phyloP scores from a whole-genome alignment of 495 filamentous ascomycete genomes.

The Astrocystis sublimbata region DNA sequence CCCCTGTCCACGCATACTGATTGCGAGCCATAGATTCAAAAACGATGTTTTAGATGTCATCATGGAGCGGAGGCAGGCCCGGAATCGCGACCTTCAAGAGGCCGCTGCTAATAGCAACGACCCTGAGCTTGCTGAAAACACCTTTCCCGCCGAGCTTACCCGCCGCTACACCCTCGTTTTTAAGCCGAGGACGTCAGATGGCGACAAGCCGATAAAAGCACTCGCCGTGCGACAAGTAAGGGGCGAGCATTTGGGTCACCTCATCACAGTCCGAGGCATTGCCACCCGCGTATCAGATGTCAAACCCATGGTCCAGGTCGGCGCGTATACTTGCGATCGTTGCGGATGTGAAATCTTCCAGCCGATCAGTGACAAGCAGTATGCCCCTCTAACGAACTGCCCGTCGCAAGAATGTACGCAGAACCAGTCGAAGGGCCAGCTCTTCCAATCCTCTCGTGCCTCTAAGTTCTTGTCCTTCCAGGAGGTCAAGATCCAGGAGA shows the following conservation, averaged over 20 bases:
- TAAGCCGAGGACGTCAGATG: constrained; percentile 78
- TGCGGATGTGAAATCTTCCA: constrained; percentile 98
- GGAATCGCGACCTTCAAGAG: constrained; percentile 73
- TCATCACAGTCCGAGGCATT: constrained; percentile 95
- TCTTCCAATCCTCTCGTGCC: constrained; percentile 88
- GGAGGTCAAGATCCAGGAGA: constrained; percentile 97
- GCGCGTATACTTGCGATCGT: constrained; percentile 94
- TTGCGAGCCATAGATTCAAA: constrained; percentile 65
- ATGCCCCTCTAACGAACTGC: constrained; percentile 79
- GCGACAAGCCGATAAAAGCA: constrained; percentile 74
- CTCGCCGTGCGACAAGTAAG: constrained; percentile 90
- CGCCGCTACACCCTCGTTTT: constrained; percentile 94
- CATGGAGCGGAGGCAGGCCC: constrained; percentile 83
- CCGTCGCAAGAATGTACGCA: constrained; percentile 82
- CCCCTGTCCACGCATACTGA: constrained; percentile 8
- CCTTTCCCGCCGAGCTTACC: constrained; percentile 89
- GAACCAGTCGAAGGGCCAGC: constrained; percentile 89
- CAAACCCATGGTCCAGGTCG: constrained; percentile 94
- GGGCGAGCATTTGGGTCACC: constrained; percentile 85
- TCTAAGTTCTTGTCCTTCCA: constrained; percentile 98
- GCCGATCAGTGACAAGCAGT: constrained; percentile 88
- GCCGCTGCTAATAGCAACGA: constrained; percentile 69
- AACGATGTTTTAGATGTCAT: constrained; percentile 97
- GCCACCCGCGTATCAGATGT: constrained; percentile 95
- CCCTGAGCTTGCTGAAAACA: constrained; percentile 54